A percentile compares a stretch with the other conserved stretches of the same genome.
Conservation (phyloP, 441 rosid species). For the Viola pubescens region DNA sequence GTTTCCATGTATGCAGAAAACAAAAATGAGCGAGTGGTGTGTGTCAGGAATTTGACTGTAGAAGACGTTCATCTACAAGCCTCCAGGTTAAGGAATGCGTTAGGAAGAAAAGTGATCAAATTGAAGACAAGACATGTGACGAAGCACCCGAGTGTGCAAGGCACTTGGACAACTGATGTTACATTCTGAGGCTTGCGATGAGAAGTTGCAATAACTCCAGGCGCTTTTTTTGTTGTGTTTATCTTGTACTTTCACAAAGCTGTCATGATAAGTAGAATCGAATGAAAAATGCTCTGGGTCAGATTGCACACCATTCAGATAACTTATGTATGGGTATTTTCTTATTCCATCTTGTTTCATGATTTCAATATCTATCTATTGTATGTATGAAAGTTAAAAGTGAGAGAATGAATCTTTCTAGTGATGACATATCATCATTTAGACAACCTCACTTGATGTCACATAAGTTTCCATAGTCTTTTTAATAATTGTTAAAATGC, state of each 20-base stretch:
- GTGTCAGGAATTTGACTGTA: conserved; percentile 71
- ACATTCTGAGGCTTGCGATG: conserved; percentile 28
- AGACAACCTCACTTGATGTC: too few relatives aligned
- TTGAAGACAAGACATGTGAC: conserved; percentile 73
- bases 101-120: conserved; percentile 79
- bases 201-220: too few relatives aligned
- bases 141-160: conserved; percentile 75
- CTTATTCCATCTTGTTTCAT: too few relatives aligned
- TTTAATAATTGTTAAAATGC: too few relatives aligned
- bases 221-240: not conserved
- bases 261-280: not conserved
- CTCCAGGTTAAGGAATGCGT: conserved; percentile 58
- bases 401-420: too few relatives aligned
- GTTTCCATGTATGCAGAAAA: conserved; percentile 36
- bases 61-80: conserved; percentile 60
- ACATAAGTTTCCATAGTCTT: too few relatives aligned
- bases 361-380: too few relatives aligned
- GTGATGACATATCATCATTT: too few relatives aligned
- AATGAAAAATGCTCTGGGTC: too few relatives aligned
- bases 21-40: conserved; percentile 65
- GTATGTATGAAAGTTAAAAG: too few relatives aligned
- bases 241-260: not conserved
- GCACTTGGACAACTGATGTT: conserved; percentile 72
- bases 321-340: too few relatives aligned
- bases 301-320: too few relatives aligned